Percentiles rank a stretch among this genome's conserved stretches.
These are phyloP conservation scores for Sanghuangporus baumii DNA, from an alignment of 1,284 basidiomycete genomes.

Conservation along the genomic window DNA sequence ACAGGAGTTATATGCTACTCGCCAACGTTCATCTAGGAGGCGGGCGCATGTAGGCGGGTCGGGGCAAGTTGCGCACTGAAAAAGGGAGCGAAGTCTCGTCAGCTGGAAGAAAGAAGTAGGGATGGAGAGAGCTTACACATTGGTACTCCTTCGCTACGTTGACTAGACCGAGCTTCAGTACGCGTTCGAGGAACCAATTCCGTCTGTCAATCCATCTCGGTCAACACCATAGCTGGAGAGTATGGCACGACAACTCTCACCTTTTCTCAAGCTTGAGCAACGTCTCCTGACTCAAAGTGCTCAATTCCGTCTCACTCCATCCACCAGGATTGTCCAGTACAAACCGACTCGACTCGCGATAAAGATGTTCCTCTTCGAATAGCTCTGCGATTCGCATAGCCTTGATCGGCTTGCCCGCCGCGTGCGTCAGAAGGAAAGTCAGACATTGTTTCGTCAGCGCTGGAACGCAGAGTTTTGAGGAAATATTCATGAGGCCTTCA, in stretches of 20 bases:
- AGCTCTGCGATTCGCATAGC: constrained; percentile 87
- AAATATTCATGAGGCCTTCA: constrained; percentile 81
- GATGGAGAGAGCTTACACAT: constrained; percentile 49
- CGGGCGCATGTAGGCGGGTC: constrained; percentile 76
- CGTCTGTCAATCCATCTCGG: constrained; percentile 40
- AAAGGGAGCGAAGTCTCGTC: constrained; percentile 5
- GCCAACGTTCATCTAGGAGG: constrained; percentile 93
- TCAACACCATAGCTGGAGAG: not conserved
- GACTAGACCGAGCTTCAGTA: constrained; percentile 85
- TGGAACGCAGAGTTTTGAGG: constrained; percentile 80
- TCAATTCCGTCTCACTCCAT: constrained; percentile 78
- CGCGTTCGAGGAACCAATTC: constrained; percentile 91
- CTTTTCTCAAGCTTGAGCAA: constrained; percentile 83
- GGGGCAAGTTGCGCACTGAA: constrained; percentile 76
- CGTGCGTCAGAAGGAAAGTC: constrained; percentile 84
- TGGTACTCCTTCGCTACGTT: constrained; percentile 87
- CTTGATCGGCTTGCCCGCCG: constrained; percentile 85
- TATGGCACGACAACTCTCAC: constrained; percentile 32
- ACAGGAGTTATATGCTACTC: constrained; percentile 79
- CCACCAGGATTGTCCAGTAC: constrained; percentile 87
- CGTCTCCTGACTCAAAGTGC: constrained; percentile 73
- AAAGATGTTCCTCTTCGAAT: constrained; percentile 83
- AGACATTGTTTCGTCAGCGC: constrained; percentile 76
- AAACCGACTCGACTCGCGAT: constrained; percentile 83
- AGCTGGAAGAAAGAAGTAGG: not conserved